Percentiles rank a stretch among this genome's conserved stretches.
Conservation (phyloP, 345 rosid genomes). For the Nasturtium officinale region DNA sequence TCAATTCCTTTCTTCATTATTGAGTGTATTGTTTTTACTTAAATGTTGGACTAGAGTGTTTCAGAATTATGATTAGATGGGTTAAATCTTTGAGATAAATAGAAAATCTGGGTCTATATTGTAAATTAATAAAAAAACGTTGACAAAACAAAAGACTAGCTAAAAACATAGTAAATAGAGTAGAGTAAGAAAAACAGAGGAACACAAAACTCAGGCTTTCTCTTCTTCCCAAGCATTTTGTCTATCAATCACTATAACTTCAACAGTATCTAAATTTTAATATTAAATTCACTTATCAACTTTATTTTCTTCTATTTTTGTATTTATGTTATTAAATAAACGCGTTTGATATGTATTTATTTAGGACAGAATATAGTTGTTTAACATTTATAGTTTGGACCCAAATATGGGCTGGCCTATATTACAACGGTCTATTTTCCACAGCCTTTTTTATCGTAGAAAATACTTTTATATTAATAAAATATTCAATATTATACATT, state of each 20-base stretch:
- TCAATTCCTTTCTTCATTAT: not conserved
- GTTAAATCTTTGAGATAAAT: not conserved
- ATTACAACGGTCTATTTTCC: slow-evolving; percentile 17
- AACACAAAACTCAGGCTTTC: slow-evolving; percentile 42
- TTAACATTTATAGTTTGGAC: slow-evolving; percentile 31
- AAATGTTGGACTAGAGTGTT: not conserved
- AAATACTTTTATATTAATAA: not conserved
- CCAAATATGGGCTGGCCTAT: slow-evolving; percentile 26
- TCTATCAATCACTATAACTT: slow-evolving; percentile 30
- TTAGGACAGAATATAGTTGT: not conserved
- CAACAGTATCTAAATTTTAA: slow-evolving; percentile 8
- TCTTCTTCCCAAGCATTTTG: slow-evolving; percentile 35
- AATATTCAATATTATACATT: not conserved
- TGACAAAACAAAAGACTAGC: slow-evolving; percentile 37
- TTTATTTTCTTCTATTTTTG: not conserved
- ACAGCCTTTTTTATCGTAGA: slow-evolving; percentile 10
- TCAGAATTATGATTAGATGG: slow-evolving; percentile 10
- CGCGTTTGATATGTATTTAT: slow-evolving; percentile 1
- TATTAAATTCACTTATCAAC: slow-evolving; percentile 4
- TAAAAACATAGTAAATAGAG: slow-evolving; percentile 21
- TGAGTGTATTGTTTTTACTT: not conserved
- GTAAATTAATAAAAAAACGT: slow-evolving; percentile 37
- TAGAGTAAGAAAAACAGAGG: slow-evolving; percentile 35
- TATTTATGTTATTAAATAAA: not conserved
- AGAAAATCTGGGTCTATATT: slow-evolving; percentile 24